Conservation (phyloP, 1,284 basidiomycete genomes). For the Psilocybe mexicana region DNA sequence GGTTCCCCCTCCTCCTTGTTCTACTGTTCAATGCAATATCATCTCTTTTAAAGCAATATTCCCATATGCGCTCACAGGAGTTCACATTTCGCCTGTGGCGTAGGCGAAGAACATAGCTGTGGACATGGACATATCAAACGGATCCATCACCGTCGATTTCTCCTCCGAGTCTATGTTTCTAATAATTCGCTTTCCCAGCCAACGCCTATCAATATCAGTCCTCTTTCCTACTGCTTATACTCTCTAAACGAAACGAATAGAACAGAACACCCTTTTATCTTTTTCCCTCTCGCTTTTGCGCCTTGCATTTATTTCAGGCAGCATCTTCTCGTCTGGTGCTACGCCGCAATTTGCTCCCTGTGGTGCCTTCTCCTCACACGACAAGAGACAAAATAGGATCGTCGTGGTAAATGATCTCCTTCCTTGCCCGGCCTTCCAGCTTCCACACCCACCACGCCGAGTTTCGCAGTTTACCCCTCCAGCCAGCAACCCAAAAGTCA, state of each 20-base stretch:
- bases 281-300: neutral
- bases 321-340: slow-evolving; percentile 5
- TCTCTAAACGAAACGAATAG: neutral
- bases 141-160: slow-evolving; percentile 7
- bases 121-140: neutral
- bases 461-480: neutral
- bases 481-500: neutral
- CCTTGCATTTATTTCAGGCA: neutral
- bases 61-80: neutral
- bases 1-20: too few relatives aligned
- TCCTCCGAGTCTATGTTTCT: neutral
- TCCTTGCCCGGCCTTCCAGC: neutral
- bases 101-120: neutral
- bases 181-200: neutral
- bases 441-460: neutral
- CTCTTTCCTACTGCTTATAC: too few relatives aligned
- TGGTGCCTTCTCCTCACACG: slow-evolving; percentile 8
- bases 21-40: too few relatives aligned
- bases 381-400: slow-evolving; percentile 10
- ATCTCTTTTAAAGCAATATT: too few relatives aligned
- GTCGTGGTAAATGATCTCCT: slow-evolving; percentile 7
- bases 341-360: neutral
- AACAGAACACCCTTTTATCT: neutral
- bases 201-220: slow-evolving; percentile 3
- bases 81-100: neutral